Base-by-base conservation (phyloP, 1,284 basidiomycete species). In the Boletus sp. region DNA sequence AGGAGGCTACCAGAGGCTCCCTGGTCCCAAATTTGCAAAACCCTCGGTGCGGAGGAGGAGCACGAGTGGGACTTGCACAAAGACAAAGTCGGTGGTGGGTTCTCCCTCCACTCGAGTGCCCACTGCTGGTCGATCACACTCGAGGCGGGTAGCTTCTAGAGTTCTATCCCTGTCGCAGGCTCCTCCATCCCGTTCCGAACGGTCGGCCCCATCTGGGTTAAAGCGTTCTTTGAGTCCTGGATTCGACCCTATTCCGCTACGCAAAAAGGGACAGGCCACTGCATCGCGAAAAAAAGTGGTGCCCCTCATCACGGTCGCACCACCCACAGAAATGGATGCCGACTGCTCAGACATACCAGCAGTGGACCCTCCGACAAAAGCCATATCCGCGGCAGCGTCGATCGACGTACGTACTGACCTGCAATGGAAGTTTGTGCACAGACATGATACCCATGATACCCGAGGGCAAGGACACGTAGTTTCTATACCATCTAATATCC, bases 1-100 rank as follows among this genome's bases (percentile, higher is more conserved):
- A 21, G 38, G 4, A 50, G 68, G 64, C 23, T 74, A 73, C 25
- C 63, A 69, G 43, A 64, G 16, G 35, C 65, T 72, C 16, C 74
- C 72, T 50, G 30, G 55, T 28, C 72, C 71, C 25, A 72, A 69
- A 49, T 0, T 23, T 7, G 13, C 1, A 7, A 67, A 43, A 38
- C n/a, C 21, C 19, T 33, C 58, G 27, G 0, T 23, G 28, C 28
- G 13, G 47, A 56, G 54, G 43, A 25, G 55, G 33, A 19, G n/a
- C 19, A 33, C 56, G 37, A 52, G n/a, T 10, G 10, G 19, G 21
- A 33, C 59, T 28, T 1, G 35, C 43, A n/a, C n/a, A n/a, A n/a
- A n/a, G n/a, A 17, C 38, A 30, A 28, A 35, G 28, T 33, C 49
- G 27, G 25, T 10, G 14, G n/a, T 16, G 4, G 21, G 31, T 28